These are phyloP conservation scores for Xanthoparmelia taractica DNA, from an alignment of 495 filamentous ascomycete species.

Conservation along the genomic window DNA sequence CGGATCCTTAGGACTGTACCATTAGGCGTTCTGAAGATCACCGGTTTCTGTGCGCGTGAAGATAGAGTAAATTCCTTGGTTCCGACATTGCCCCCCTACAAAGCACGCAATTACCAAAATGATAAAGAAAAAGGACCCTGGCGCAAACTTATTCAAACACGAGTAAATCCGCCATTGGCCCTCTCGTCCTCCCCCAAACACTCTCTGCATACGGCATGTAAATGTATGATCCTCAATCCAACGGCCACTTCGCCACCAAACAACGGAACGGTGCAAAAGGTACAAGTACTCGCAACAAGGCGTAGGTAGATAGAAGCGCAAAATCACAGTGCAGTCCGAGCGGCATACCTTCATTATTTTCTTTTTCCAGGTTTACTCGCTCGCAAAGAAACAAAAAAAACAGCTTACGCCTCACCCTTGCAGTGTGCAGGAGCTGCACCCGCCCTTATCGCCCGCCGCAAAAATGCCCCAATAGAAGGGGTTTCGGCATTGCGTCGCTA, in stretches of 20 bases:
- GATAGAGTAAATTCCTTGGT: neutral
- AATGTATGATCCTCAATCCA: neutral
- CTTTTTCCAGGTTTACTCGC: neutral
- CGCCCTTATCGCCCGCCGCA: conserved; percentile 16
- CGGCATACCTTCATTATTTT: neutral
- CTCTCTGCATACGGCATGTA: too few relatives aligned
- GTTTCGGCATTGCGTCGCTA: neutral
- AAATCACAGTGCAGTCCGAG: conserved; percentile 11
- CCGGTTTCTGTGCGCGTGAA: neutral
- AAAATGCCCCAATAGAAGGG: neutral
- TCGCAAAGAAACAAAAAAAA: neutral
- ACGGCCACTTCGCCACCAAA: neutral
- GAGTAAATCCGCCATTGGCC: neutral
- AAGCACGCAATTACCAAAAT: neutral
- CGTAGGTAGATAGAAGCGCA: conserved; percentile 9
- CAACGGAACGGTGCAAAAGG: too few relatives aligned
- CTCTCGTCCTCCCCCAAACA: neutral
- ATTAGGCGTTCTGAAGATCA: neutral
- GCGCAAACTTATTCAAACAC: neutral
- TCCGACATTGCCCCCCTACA: neutral
- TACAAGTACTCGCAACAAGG: too few relatives aligned
- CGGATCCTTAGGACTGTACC: neutral
- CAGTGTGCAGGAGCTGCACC: too few relatives aligned
- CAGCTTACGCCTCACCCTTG: conserved; percentile 14
- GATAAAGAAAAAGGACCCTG: neutral